Conservation (phyloP, 2,329 filamentous ascomycete genomes). For the Hymenoscyphus scutula region DNA sequence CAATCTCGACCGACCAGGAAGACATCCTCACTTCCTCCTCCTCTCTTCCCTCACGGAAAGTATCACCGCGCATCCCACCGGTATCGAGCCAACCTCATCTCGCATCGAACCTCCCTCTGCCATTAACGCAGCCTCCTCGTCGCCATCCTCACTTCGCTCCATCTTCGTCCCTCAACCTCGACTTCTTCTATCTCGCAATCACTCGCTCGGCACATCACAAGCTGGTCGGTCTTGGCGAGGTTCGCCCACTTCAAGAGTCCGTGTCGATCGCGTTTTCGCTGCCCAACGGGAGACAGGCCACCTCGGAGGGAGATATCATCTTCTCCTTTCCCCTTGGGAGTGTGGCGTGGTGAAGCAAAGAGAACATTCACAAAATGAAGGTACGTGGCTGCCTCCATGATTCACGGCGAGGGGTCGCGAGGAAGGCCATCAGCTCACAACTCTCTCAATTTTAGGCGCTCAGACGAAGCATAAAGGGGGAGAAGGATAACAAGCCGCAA, state of each 20-base stretch:
- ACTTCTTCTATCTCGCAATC: not conserved
- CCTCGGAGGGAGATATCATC: slow-evolving; percentile 12
- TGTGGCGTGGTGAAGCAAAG: slow-evolving; percentile 25
- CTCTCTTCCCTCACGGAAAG: not conserved
- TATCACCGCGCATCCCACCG: not conserved
- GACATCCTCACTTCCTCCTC: not conserved
- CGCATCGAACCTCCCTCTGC: not conserved
- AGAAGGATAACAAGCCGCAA: slow-evolving; percentile 60
- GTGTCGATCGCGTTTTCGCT: slow-evolving; percentile 4
- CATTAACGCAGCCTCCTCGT: not conserved
- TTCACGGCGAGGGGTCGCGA: slow-evolving; percentile 8
- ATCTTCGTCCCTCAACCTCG: slow-evolving; percentile 6
- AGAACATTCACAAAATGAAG: slow-evolving; percentile 31
- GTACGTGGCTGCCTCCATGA: slow-evolving; percentile 18
- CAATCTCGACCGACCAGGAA: not conserved
- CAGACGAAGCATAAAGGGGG: slow-evolving; percentile 68
- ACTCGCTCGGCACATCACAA: not conserved
- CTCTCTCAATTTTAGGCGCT: slow-evolving; percentile 47
- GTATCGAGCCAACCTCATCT: not conserved
- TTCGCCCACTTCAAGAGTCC: not conserved
- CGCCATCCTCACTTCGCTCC: slow-evolving; percentile 9
- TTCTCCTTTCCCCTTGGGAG: not conserved
- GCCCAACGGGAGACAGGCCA: not conserved
- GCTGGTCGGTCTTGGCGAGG: not conserved
- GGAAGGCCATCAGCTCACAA: slow-evolving; percentile 25